Base-by-base conservation (phyloP, 345 rosid species). In the Camelina laxa region DNA sequence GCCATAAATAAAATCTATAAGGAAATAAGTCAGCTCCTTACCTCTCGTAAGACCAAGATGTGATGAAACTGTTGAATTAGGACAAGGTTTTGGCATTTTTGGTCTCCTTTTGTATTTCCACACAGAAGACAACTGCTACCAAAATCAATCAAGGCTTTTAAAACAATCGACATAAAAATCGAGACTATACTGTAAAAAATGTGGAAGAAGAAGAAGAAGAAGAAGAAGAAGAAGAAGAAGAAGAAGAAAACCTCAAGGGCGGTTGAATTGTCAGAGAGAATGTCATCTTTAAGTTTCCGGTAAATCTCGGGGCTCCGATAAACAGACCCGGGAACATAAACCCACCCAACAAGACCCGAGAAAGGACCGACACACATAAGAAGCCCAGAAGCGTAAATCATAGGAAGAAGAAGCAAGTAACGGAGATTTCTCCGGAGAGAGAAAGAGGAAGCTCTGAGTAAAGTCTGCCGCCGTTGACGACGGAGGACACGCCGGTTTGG, bases 351-450 rank as follows among this genome's bases (percentile, higher is more conserved):
- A 15, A 87, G 81, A 15, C 85, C 83, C 9, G 97, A 85, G 80
- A 91, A 83, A 35, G 94, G 97, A 38, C 95, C 93, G 61, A 90
- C 87, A 57, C 95, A 94, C 89, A 90, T 80, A 75, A 91, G 74
- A 79, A 94, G 75, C 8, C 89, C 96, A 31, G 85, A 85, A 73
- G 93, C 63, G 79, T 94, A 94, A 75, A 91, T 70, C 69, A 90
- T 66, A 5, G 89, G 85, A 53, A 94, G 79, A 27, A 88, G 58
- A 69, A 82, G 63, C 80, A 94, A 71, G 85, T 81, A 91, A 50
- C 89, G 84, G 20, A 86, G 75, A 60, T 85, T 87, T 70, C 89
- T 69, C 57, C 96, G 87, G 85, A 84, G 77, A 68, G 84, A 81
- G 57, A 82, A 82, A 27, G 87, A 86, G 38, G 78, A 61, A 20